Conservation (phyloP, 495 filamentous ascomycete species). For the Daldinia childiae region DNA sequence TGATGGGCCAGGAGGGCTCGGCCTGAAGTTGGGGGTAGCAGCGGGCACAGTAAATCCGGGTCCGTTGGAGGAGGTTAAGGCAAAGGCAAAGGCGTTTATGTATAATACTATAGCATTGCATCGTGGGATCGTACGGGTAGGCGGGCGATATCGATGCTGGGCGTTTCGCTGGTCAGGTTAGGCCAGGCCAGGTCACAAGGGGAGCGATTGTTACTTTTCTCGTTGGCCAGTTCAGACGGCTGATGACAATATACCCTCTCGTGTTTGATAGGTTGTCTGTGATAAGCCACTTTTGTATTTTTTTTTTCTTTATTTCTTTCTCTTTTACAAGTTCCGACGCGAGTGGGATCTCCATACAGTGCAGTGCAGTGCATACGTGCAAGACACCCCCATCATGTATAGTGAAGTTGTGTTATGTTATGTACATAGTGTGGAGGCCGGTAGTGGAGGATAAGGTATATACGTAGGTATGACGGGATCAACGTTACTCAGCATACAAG, state of each 20-base stretch:
- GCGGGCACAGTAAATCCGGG: slow-evolving; percentile 35
- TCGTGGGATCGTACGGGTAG: slow-evolving; percentile 32
- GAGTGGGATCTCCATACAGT: background rate
- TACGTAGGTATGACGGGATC: slow-evolving; percentile 23
- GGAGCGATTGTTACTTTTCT: slow-evolving; percentile 19
- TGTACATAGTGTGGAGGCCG: background rate
- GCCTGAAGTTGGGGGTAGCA: slow-evolving; percentile 15
- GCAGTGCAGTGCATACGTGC: background rate
- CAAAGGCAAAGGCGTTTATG: slow-evolving; percentile 28
- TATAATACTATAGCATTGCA: slow-evolving; percentile 43
- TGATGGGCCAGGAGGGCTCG: slow-evolving; percentile 29
- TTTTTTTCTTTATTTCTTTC: too few relatives aligned
- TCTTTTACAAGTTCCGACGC: slow-evolving; percentile 23
- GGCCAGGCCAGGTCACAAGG: slow-evolving; percentile 28
- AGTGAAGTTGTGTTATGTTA: background rate
- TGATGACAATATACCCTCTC: slow-evolving; percentile 39
- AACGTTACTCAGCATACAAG: slow-evolving; percentile 39
- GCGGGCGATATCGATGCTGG: slow-evolving; percentile 17
- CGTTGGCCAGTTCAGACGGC: slow-evolving; percentile 34
- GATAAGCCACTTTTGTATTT: background rate
- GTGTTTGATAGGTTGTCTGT: slow-evolving; percentile 22
- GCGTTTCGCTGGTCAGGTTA: slow-evolving; percentile 10
- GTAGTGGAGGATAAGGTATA: background rate
- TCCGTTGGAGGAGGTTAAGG: slow-evolving; percentile 15
- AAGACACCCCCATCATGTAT: background rate